Evolutionary conservation across 2,329 filamentous ascomycete genomes (phyloP).

Genomic region (Fusarium foetens): DNA sequence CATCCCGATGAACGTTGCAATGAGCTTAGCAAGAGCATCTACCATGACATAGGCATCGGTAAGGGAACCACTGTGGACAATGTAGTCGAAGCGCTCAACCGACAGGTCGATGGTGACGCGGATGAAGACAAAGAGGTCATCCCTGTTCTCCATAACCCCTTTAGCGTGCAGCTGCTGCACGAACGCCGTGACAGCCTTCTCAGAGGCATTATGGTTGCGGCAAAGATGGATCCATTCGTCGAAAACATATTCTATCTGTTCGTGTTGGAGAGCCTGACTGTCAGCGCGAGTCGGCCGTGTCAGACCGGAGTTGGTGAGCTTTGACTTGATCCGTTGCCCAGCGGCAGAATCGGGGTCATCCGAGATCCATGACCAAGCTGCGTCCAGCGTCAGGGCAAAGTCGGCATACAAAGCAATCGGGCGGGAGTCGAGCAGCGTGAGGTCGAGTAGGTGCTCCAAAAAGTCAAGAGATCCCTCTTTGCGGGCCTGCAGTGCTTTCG

Average conservation of each 20-base stretch:
- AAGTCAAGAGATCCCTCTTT: conserved; percentile 80
- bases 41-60: conserved; percentile 68
- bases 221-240: conserved; percentile 92
- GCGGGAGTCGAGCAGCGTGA: conserved; percentile 80
- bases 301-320: conserved; percentile 57
- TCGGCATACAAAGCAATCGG: conserved; percentile 85
- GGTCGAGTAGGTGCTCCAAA: conserved; percentile 81
- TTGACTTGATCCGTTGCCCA: conserved; percentile 78
- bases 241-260: conserved; percentile 94
- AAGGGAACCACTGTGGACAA: conserved; percentile 69
- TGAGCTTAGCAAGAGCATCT: conserved; percentile 85
- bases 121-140: conserved; percentile 83
- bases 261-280: conserved; percentile 67
- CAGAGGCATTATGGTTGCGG: conserved; percentile 79
- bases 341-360: conserved; percentile 74
- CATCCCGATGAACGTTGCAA: conserved; percentile 79
- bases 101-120: conserved; percentile 83
- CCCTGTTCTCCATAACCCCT: conserved; percentile 76
- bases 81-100: conserved; percentile 80
- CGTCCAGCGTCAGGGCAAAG: conserved; percentile 84
- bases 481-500: conserved; percentile 76
- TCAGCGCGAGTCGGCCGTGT: conserved; percentile 57
- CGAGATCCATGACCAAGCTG: conserved; percentile 81
- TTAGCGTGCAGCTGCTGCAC: conserved; percentile 83
- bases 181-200: conserved; percentile 78